Base-by-base conservation (phyloP, 306 rosid species). In the Fragaria vesca region DNA sequence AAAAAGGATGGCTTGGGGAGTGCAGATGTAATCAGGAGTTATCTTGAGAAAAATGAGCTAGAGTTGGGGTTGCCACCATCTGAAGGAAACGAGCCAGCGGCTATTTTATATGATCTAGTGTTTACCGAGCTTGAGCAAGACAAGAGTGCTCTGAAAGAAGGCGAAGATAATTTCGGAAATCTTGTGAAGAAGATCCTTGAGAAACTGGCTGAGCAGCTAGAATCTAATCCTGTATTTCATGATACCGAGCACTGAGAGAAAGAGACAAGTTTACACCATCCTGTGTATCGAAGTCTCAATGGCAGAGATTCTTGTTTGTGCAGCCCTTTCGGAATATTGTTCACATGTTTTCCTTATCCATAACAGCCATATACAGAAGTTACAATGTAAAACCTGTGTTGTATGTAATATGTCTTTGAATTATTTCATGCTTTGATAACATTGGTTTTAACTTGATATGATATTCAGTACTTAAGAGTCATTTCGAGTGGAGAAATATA, bases 181-280 rank as follows among this genome's bases (percentile, higher is more conserved):
- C 86, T 89, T 42, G 36, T 87, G 78, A 88, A 90, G 88, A 86
- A 82, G 72, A 77, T 90, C 75, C 87, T 93, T 6, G 69, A 86
- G 81, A 84, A 83, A 73, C 90, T 95, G 21, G 90, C 92, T 1
- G 89, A 89, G 87, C 96, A 87, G 87, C 97, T 95, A 38, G 91
- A 95, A 86, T 83, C 77, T 9, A 89, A 30, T 79, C 99, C 98
- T 40, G 85, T 92, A 18, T 92, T 78, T 84, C 88, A 89, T 80
- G 95, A 83, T 60, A 75, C 66, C 66, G 86, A 86, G 70, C 71
- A 42, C 34, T 82, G 84, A 86, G 77, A 32, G 24, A 26, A 71
- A 45, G 66, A 62, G 79, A 38, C 45, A 43, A 34, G 38, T 71
- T 62, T 46, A 50, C 46, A 36, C 71, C 71, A 38, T 57, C 70